Base-by-base conservation (phyloP, 2,329 filamentous ascomycete genomes). In the Chrysosphaeria jannelii region DNA sequence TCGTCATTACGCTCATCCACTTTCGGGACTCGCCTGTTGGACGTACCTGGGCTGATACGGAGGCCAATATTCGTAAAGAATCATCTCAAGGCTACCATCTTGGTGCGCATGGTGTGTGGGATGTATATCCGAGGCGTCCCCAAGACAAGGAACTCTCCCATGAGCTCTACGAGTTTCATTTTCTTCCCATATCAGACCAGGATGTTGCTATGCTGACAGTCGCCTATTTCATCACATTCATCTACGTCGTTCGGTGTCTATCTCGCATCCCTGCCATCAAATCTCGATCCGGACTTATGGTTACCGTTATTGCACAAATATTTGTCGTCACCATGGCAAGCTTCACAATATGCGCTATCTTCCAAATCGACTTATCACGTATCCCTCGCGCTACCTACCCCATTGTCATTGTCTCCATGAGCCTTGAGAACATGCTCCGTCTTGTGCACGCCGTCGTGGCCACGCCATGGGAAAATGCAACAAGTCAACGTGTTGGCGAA, bases 1-100 rank as follows among this genome's bases (percentile, higher is more conserved):
- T 81, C 5, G 71, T 81, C 25, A 64, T 81, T 28, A 78, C 71
- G 5, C 44, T 81, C 5, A 55, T 79, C 28, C 67, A 78, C 36
- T 57, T 57, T 18, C 51, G 56, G 16, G 56, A 66, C 33, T 65
- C 67, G 0, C 58, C 53, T 1, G 48, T 74, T 5, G 67, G 61
- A 14, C 46, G 47, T 11, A 47, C 57, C 26, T 81, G 71, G 70
- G 56, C 70, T 30, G 43, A 48, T 21, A 61, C 53, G 24, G 53
- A 62, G 7, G 44, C 50, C 23, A 37, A n/a, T n/a, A n/a, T n/a
- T n/a, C n/a, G n/a, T n/a, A n/a, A n/a, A n/a, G n/a, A n/a, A n/a
- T n/a, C n/a, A n/a, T n/a, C n/a, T n/a, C n/a, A n/a, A n/a, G 16
- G 16, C 16, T n/a, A 18, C 16, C 16, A 18, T 18, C n/a, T n/a